Evolutionary conservation across 257 asterid species (phyloP).

Genomic region (Leptodermis oblonga): DNA sequence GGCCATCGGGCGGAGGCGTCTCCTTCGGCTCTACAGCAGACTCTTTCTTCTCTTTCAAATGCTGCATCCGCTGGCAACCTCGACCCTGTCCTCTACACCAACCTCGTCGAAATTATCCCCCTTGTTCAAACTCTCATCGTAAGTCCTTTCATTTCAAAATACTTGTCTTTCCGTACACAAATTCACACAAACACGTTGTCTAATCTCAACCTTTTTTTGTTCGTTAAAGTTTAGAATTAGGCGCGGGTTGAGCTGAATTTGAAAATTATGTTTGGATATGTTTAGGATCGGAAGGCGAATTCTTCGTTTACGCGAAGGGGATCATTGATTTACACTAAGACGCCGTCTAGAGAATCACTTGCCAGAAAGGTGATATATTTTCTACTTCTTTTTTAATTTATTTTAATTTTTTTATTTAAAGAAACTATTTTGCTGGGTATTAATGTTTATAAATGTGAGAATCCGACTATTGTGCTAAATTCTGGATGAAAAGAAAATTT

Average conservation of each 20-base stretch:
- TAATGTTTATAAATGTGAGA: not conserved
- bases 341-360: constrained; percentile 78
- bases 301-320: constrained; percentile 75
- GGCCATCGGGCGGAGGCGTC: constrained; percentile 27
- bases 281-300: constrained; percentile 68
- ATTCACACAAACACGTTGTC: not conserved
- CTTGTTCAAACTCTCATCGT: constrained; percentile 93
- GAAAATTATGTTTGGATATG: constrained; percentile 10
- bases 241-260: not conserved
- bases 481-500: too few species aligned
- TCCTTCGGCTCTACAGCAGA: constrained; percentile 32
- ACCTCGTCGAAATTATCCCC: constrained; percentile 84
- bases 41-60: constrained; percentile 58
- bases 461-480: not conserved
- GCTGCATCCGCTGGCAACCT: constrained; percentile 60
- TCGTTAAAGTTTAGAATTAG: not conserved
- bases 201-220: not conserved
- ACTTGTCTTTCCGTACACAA: not conserved
- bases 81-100: constrained; percentile 62
- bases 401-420: not conserved
- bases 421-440: too few species aligned
- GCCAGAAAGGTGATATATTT: constrained; percentile 51
- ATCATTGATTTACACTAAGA: constrained; percentile 83
- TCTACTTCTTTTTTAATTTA: not conserved
- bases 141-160: not conserved